Evolutionary conservation across 1,139 yeast species (phyloP), one percentile per base, ranked within the genome.

Genomic region (Suhomyces ambrosiae): DNA sequence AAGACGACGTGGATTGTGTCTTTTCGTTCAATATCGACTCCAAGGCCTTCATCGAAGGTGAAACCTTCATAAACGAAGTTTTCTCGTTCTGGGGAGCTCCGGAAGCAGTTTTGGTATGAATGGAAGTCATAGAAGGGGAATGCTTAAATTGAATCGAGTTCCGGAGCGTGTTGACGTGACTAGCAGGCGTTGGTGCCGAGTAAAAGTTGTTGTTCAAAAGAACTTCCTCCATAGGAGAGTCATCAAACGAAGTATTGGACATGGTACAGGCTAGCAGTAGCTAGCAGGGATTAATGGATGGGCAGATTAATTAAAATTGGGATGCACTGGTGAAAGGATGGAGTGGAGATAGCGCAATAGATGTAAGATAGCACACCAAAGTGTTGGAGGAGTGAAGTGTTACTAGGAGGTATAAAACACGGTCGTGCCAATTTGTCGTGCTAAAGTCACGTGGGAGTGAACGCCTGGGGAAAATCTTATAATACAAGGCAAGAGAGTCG

Each of bases 31-130:
- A 59, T 14, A 74, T 72, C 35, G 57, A 61, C 48, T 75, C 80
- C 46, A 78, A 58, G 2, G 80, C 80, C 47, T 71, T 74, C 50
- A 78, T 67, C 27, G 80, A 74, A 6, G 83, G 83, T 30, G 80
- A 75, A 22, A 63, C 64, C 32, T 67, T 66, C 72, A 78, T 74
- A 27, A 76, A 70, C 32, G 74, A 63, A 2, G 82, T 73, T 53
- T 51, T 44, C 24, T 38, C 33, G 13, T 28, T 22, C 14, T 18
- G 28, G 27, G 17, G 30, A 9, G 30, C 23, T 21, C 12, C 18
- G 14, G 37, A 22, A 5, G 25, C 30, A 16, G 38, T 13, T 13
- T 34, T 23, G 18, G 30, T 25, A 37, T 49, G 49, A 27, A 63
- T 45, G 33, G 64, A 58, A 22, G 53, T 52, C 18, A 61, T 48